phyloP scores from a whole-genome alignment of 2,329 filamentous ascomycete genomes.

The Trichophyton schoenleinii region DNA sequence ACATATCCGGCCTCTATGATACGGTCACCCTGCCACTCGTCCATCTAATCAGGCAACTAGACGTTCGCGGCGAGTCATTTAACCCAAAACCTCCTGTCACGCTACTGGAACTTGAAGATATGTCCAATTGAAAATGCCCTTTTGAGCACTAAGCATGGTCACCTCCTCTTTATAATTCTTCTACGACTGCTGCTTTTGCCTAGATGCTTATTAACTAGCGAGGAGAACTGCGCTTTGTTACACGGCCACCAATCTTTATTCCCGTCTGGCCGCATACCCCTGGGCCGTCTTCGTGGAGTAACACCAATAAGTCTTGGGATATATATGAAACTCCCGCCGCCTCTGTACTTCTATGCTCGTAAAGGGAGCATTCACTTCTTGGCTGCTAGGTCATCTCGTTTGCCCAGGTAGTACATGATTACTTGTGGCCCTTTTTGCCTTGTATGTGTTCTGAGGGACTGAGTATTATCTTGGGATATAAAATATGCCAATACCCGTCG shows the following conservation, averaged over 20 bases:
- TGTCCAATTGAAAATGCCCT: too few relatives aligned
- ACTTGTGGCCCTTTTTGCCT: neutral
- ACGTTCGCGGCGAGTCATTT: too few relatives aligned
- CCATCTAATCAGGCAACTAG: too few relatives aligned
- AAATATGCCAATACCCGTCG: neutral
- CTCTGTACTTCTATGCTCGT: neutral
- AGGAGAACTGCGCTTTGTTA: neutral
- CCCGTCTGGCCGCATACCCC: neutral
- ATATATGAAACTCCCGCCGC: neutral
- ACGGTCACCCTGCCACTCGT: too few relatives aligned
- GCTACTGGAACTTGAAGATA: too few relatives aligned
- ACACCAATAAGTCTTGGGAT: neutral
- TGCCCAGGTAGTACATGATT: neutral
- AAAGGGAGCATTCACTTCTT: neutral
- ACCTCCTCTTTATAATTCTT: neutral
- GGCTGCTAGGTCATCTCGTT: neutral
- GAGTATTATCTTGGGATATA: neutral
- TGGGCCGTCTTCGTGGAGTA: neutral
- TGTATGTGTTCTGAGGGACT: neutral
- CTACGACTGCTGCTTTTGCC: neutral
- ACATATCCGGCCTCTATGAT: too few relatives aligned
- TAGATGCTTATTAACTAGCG: neutral
- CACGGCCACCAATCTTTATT: neutral
- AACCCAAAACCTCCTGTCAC: too few relatives aligned
- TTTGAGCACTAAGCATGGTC: neutral